Conservation (phyloP, 2,329 filamentous ascomycete genomes). For the Coccinonectria pachysandricola region DNA sequence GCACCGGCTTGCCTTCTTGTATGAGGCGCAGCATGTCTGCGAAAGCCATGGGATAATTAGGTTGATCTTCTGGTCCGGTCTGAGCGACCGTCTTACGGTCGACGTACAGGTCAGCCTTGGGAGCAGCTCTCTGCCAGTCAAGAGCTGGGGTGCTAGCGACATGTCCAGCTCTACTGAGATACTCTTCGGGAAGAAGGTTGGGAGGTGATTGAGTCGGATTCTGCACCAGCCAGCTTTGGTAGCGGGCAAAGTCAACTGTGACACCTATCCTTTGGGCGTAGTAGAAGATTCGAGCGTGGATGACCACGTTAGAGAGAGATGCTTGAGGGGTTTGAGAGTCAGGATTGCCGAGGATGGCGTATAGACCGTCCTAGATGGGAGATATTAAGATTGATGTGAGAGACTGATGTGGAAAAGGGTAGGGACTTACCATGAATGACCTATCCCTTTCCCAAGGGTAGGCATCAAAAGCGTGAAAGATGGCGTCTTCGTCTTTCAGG, state of each 20-base stretch:
- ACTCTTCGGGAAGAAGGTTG: slow-evolving; percentile 27
- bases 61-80: slow-evolving; percentile 30
- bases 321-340: slow-evolving; percentile 30
- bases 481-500: slow-evolving; percentile 27
- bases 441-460: slow-evolving; percentile 60
- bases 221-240: slow-evolving; percentile 51
- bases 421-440: slow-evolving; percentile 49
- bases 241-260: slow-evolving; percentile 54
- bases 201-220: slow-evolving; percentile 24
- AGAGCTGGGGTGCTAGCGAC: slow-evolving; percentile 10
- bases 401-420: not conserved
- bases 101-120: slow-evolving; percentile 36
- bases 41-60: slow-evolving; percentile 73
- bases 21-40: slow-evolving; percentile 79
- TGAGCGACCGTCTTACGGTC: slow-evolving; percentile 25
- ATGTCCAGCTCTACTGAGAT: slow-evolving; percentile 9
- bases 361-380: slow-evolving; percentile 41
- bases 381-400: not conserved
- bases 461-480: slow-evolving; percentile 52
- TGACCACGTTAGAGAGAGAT: slow-evolving; percentile 47
- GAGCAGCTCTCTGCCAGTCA: slow-evolving; percentile 40
- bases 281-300: slow-evolving; percentile 60
- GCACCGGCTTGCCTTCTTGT: slow-evolving; percentile 70
- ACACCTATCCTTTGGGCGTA: slow-evolving; percentile 41
- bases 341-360: slow-evolving; percentile 52